These are phyloP conservation scores for Suillus subluteus DNA, from an alignment of 768 basidiomycete genomes.

Conservation along the genomic window DNA sequence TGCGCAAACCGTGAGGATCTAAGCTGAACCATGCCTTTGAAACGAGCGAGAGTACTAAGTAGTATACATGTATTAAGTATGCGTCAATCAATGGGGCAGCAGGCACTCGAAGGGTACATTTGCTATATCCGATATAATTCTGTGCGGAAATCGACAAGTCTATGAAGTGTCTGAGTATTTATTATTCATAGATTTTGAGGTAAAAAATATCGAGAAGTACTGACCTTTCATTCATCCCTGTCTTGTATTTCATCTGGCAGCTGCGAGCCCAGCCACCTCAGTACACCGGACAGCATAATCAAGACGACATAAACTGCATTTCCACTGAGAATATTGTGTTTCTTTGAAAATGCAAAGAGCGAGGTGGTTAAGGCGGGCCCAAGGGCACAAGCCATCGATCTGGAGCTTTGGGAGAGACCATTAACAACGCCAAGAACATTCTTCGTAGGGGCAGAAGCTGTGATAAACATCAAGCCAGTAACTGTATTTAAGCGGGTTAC, in stretches of 20 bases:
- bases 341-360: slow-evolving; percentile 54
- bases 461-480: slow-evolving; percentile 56
- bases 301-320: slow-evolving; percentile 53
- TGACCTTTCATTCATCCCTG: slow-evolving; percentile 25
- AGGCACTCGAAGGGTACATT: neutral
- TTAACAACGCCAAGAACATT: slow-evolving; percentile 60
- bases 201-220: neutral
- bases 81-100: neutral
- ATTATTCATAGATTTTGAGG: neutral
- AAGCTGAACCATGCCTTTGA: neutral
- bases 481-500: slow-evolving; percentile 35
- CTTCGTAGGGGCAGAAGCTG: slow-evolving; percentile 53
- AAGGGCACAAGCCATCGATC: slow-evolving; percentile 49
- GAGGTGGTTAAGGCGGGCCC: slow-evolving; percentile 54
- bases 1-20: neutral
- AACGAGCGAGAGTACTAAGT: neutral
- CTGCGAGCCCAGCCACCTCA: slow-evolving; percentile 38
- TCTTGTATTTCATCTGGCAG: slow-evolving; percentile 47
- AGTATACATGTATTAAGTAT: neutral
- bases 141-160: neutral
- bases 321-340: slow-evolving; percentile 52
- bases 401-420: slow-evolving; percentile 54
- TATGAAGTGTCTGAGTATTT: neutral
- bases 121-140: neutral
- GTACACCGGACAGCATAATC: slow-evolving; percentile 28